Evolutionary conservation across 2,329 filamentous ascomycete species (phyloP), one percentile per base, ranked within the genome.

Genomic region (Fusarium palustre): DNA sequence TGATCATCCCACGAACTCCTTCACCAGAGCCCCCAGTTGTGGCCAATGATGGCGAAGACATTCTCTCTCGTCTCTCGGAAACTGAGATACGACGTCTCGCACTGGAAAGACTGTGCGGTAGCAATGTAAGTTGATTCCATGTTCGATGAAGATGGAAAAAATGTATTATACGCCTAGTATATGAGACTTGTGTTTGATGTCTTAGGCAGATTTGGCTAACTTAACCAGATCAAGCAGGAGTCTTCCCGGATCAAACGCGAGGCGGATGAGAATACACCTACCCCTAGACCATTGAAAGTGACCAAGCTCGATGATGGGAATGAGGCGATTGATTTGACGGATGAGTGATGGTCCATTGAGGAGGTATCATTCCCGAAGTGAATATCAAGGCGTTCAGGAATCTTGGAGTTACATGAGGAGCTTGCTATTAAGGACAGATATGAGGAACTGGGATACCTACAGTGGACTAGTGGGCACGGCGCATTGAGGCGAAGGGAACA

Each of bases 1-100:
- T 74, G 64, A 68, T 76, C 5, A 66, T 76, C 2, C 73, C 72
- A 42, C 66, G 53, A 18, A 59, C 64, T 10, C 59, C 69, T 2
- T 47, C 67, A 4, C 46, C 52, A 2, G 25, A 31, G 31, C 10
- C 16, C n/a, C 42, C 16, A 16, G 16, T 7, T 9, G 13, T n/a
- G 28, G 7, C 12, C 16, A 3, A 18, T 7, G 7, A 8, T 5
- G 11, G 24, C 13, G 25, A 39, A 13, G 20, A 49, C 11, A 7
- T 5, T 2, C 38, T 65, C 30, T 46, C 50, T 15, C 20, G 15
- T 10, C 58, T 76, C 10, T 64, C 68, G 1, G 50, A 64, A 3
- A 46, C 20, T 6, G 63, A 76, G 11, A 62, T 74, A 22, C 69
- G 71, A 7, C 53, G 49, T 5, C 58, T 76, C 3, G 72, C 72